These are phyloP conservation scores for Lagerstroemia speciosa DNA, from an alignment of 345 rosid genomes.

Conservation along the genomic window DNA sequence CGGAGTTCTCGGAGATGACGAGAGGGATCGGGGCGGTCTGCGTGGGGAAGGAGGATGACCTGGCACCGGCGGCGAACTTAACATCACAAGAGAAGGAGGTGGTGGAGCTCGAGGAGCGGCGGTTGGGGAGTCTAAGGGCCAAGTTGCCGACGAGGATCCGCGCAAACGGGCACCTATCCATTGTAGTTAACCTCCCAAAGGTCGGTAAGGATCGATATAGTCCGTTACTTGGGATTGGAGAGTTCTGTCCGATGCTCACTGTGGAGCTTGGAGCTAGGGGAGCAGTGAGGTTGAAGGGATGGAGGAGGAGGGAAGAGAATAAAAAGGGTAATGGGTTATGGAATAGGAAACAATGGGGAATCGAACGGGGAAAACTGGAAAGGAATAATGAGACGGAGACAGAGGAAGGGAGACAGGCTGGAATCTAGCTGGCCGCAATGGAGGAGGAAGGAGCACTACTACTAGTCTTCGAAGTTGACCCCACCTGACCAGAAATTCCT, in stretches of 20 bases:
- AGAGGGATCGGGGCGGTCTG: constrained; percentile 37
- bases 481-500: no score
- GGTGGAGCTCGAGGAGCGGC: constrained; percentile 17
- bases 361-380: no score
- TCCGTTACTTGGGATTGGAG: not conserved
- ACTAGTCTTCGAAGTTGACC: no score
- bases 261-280: not conserved
- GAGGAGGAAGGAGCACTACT: not conserved
- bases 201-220: not conserved
- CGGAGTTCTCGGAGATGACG: constrained; percentile 7
- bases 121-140: constrained; percentile 53
- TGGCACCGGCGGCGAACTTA: constrained; percentile 36
- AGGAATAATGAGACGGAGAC: not conserved
- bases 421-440: constrained; percentile 43
- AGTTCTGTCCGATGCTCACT: no score
- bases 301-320: constrained; percentile 1
- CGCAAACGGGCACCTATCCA: constrained; percentile 96
- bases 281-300: not conserved
- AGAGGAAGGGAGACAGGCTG: constrained; percentile 44
- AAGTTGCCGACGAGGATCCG: constrained; percentile 76
- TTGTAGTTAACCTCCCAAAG: constrained; percentile 1
- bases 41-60: constrained; percentile 22
- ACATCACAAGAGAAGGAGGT: constrained; percentile 53
- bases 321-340: not conserved
- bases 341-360: not conserved